These are phyloP conservation scores for Camelina laxa DNA, from an alignment of 345 rosid genomes.

Conservation along the genomic window DNA sequence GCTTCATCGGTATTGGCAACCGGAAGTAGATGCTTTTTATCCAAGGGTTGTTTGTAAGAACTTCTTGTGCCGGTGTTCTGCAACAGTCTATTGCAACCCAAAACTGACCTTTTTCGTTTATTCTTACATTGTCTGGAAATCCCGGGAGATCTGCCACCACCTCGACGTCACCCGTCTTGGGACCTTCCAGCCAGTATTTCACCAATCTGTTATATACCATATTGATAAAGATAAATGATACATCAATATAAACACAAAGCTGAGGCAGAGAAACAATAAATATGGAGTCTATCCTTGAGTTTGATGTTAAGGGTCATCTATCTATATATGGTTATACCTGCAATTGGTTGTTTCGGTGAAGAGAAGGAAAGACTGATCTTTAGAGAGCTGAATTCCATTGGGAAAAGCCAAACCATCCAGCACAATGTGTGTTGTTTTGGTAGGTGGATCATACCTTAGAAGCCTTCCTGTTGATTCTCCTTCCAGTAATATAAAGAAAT, in stretches of 20 bases:
- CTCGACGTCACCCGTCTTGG: conserved; percentile 52
- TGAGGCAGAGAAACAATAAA: conserved; percentile 10
- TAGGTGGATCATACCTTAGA: conserved; percentile 86
- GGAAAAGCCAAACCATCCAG: conserved; percentile 93
- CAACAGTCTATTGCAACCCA: conserved; percentile 99
- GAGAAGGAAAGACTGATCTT: conserved; percentile 77
- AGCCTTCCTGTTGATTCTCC: conserved; percentile 95
- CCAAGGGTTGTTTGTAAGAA: conserved; percentile 81
- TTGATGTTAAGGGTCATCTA: neutral
- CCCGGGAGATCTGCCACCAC: conserved; percentile 78
- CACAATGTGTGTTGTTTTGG: conserved; percentile 74
- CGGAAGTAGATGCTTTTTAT: conserved; percentile 75
- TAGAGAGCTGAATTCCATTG: conserved; percentile 85
- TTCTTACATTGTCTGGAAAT: conserved; percentile 92
- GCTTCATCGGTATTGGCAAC: conserved; percentile 67
- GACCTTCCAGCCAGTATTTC: conserved; percentile 94
- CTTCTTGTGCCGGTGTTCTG: conserved; percentile 79
- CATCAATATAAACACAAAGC: neutral
- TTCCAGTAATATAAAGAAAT: conserved; percentile 89
- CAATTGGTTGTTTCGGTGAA: conserved; percentile 94
- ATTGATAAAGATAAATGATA: neutral
- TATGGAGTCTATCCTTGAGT: conserved; percentile 10
- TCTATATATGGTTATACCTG: conserved; percentile 58
- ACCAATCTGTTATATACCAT: conserved; percentile 56
- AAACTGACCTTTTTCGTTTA: conserved; percentile 76